A percentile compares a stretch with the other conserved stretches of the same genome.
phyloP scores from a whole-genome alignment of 768 basidiomycete species.

The Collybiopsis luxurians region DNA sequence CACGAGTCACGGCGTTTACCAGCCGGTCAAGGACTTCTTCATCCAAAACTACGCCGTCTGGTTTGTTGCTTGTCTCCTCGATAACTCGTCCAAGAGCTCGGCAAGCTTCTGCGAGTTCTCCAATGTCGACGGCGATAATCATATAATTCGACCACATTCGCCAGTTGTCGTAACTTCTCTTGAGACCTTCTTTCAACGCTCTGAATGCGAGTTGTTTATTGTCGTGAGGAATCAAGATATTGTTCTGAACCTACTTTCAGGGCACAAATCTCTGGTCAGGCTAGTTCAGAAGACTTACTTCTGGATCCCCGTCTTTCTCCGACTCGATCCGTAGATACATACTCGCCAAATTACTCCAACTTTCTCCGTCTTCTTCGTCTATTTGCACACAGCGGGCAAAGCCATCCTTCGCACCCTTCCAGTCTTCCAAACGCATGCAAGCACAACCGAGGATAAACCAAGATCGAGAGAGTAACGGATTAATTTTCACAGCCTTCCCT shows the following conservation, averaged over 20 bases:
- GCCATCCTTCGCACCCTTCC: slow-evolving; percentile 80
- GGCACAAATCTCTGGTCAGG: not conserved
- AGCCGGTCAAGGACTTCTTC: slow-evolving; percentile 86
- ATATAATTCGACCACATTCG: slow-evolving; percentile 99
- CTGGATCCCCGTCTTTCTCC: slow-evolving; percentile 28
- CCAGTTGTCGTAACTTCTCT: slow-evolving; percentile 87
- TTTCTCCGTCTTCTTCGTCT: slow-evolving; percentile 96
- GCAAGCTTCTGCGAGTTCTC: slow-evolving; percentile 85
- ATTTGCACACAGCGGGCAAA: slow-evolving; percentile 86
- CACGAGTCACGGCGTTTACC: slow-evolving; percentile 81
- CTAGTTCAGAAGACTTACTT: slow-evolving; percentile 4
- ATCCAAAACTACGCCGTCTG: slow-evolving; percentile 57
- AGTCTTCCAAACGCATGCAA: slow-evolving; percentile 75
- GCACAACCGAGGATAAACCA: slow-evolving; percentile 99
- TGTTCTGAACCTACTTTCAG: not conserved
- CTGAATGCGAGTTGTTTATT: slow-evolving; percentile 90
- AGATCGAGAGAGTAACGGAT: slow-evolving; percentile 80
- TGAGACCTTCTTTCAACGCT: slow-evolving; percentile 88
- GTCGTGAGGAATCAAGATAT: slow-evolving; percentile 44
- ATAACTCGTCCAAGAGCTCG: slow-evolving; percentile 82
- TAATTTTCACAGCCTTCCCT: slow-evolving; percentile 76
- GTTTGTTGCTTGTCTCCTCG: slow-evolving; percentile 62
- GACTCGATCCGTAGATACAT: slow-evolving; percentile 74
- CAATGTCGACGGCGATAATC: slow-evolving; percentile 90
- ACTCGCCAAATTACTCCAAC: slow-evolving; percentile 96